Evolutionary conservation across 768 basidiomycete genomes (phyloP).

Genomic region (Mycena epipterygia): DNA sequence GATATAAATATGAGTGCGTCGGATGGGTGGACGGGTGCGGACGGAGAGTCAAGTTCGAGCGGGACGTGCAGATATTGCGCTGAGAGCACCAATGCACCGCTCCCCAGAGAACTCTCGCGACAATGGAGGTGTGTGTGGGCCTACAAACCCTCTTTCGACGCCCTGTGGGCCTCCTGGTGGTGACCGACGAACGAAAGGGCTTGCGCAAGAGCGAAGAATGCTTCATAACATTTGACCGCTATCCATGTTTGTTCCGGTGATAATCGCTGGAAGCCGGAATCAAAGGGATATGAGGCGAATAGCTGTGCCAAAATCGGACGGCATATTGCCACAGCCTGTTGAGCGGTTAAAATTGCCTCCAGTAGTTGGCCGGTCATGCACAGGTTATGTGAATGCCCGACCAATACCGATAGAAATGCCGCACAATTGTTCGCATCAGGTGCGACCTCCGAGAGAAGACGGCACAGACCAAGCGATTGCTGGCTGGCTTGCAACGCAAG

Average conservation of each 20-base stretch:
- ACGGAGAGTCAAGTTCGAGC: no score
- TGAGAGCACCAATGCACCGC: background rate
- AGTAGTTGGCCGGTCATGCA: background rate
- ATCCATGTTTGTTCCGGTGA: slow-evolving; percentile 10
- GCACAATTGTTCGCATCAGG: background rate
- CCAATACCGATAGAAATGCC: background rate
- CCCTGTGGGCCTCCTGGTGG: background rate
- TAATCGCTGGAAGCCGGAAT: background rate
- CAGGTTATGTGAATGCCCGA: slow-evolving; percentile 4
- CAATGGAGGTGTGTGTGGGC: slow-evolving; percentile 1
- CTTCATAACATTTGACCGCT: slow-evolving; percentile 7
- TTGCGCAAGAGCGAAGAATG: background rate
- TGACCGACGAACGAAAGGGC: background rate
- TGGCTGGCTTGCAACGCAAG: slow-evolving; percentile 14
- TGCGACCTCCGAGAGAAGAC: background rate
- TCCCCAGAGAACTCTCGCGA: background rate
- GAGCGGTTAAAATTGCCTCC: background rate
- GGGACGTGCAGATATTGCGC: background rate
- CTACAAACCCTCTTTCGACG: background rate
- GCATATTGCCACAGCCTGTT: background rate
- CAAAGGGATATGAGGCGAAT: background rate
- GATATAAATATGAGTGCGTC: background rate
- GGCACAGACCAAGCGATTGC: slow-evolving; percentile 5
- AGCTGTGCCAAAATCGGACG: background rate
- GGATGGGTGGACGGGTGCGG: no score